Conservation (phyloP, 139 green algal genomes). For the Volvox reticuliferus region DNA sequence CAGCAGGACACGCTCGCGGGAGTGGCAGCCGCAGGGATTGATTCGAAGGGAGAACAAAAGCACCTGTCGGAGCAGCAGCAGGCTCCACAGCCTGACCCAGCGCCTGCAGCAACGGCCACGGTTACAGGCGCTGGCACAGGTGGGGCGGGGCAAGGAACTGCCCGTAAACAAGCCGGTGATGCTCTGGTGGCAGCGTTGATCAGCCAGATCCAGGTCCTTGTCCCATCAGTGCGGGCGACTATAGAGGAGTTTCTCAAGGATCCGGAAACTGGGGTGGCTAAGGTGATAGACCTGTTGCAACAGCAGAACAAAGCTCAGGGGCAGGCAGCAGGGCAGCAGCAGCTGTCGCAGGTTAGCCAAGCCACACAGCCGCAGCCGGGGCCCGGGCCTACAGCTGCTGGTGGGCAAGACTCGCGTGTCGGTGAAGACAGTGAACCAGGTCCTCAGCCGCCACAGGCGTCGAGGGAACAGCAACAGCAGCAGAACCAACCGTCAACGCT, state of each 20-base stretch:
- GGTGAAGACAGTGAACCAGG: not conserved
- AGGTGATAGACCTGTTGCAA: constrained; percentile 3
- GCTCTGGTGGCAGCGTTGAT: constrained; percentile 13
- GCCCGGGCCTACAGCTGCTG: not conserved
- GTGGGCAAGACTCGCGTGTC: not conserved
- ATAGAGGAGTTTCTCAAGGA: constrained; percentile 6
- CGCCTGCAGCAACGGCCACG: not conserved
- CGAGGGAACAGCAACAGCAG: not conserved
- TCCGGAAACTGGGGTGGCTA: not conserved
- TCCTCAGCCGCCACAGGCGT: not conserved
- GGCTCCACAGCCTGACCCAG: not conserved
- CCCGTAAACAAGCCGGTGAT: not conserved
- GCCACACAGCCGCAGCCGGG: not conserved
- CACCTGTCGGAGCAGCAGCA: not conserved
- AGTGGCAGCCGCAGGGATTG: too few relatives aligned
- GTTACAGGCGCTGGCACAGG: not conserved
- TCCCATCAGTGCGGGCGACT: not conserved
- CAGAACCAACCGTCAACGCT: not conserved
- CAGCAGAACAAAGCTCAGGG: not conserved
- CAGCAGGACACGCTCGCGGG: too few relatives aligned
- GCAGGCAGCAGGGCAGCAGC: not conserved
- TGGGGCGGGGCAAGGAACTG: not conserved
- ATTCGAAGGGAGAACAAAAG: not conserved
- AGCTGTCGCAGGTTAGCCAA: not conserved
- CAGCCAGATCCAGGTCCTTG: not conserved